Evolutionary conservation across 2,329 filamentous ascomycete species (phyloP).

Genomic region (Aspergillus pseudoviridinutans): DNA sequence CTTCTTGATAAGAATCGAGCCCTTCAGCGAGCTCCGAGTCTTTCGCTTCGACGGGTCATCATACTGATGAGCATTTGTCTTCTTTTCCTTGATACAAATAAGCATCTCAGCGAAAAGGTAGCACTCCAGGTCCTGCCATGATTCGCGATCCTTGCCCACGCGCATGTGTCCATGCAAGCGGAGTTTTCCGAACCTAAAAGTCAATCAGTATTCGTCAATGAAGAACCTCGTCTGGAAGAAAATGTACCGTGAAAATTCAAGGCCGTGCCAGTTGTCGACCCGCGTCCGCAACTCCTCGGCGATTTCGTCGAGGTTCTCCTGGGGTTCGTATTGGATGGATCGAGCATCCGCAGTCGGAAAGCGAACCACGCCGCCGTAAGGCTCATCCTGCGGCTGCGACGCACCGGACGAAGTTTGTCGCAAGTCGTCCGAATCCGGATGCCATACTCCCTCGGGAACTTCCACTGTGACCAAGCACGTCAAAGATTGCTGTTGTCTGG

Average conservation of each 20-base stretch:
- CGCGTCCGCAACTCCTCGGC: conserved; percentile 78
- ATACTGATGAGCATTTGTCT: conserved; percentile 59
- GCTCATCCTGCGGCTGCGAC: conserved; percentile 45
- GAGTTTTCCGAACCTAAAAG: conserved; percentile 81
- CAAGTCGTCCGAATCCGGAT: conserved; percentile 76
- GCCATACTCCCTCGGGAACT: conserved; percentile 89
- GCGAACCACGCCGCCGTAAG: conserved; percentile 52
- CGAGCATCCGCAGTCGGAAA: conserved; percentile 47
- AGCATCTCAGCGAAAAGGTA: conserved; percentile 98
- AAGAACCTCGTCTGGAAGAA: not conserved
- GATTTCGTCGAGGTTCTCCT: conserved; percentile 74
- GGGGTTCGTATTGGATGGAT: conserved; percentile 69
- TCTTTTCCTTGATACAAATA: conserved; percentile 99
- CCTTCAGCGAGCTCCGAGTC: conserved; percentile 84
- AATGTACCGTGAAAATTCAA: conserved; percentile 75
- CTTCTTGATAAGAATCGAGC: conserved; percentile 97
- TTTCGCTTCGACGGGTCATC: conserved; percentile 58
- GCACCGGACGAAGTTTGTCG: conserved; percentile 50
- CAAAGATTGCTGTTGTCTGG: conserved; percentile 88
- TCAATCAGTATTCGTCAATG: not conserved
- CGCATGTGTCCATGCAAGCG: conserved; percentile 83
- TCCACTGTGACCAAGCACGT: conserved; percentile 94
- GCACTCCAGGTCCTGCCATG: conserved; percentile 97
- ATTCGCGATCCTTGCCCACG: conserved; percentile 92
- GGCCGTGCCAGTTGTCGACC: conserved; percentile 98